Evolutionary conservation across 805 yeast genomes (phyloP), one percentile per base, ranked within the genome.

Genomic region (Ogataea philodendri): DNA sequence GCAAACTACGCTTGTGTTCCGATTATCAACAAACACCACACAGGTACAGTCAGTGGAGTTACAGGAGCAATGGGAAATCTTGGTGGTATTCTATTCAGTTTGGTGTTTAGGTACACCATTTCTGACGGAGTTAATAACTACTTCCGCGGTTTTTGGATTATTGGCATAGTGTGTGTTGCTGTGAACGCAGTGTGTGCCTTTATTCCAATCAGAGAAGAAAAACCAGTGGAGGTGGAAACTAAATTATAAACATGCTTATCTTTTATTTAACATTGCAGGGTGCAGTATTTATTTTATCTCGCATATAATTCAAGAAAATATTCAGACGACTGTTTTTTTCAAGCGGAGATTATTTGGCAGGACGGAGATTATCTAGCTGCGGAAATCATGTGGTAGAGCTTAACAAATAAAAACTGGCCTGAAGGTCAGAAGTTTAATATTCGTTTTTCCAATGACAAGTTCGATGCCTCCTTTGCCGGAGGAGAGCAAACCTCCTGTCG

Each of bases 1-100:
- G 67, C 67, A 9, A 57, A 59, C 32, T 62, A 56, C 42, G 49
- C 64, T 0, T 43, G 57, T 8, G 67, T 62, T 9, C 65, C 65
- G 3, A 60, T 59, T 30, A 50, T 60, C 19, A 58, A 60, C 35
- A 60, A 59, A 15, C 52, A 51, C 26, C 63, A 57, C 34, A 52
- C 61, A 10, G 67, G 67, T 32, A 53, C 60, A 29, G 63, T 62
- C n/a, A 50, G 64, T 14, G 67, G 67, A 17, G 44, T 52, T 3
- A 52, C 65, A 5, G 67, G 67, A 23, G 60, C 61, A 3, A 48
- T 59, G 30, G 67, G 67, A 13, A 62, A 62, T 33, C 18, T 59
- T 25, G 67, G 67, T 9, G 67, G 66, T 26, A 49, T 62, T 23
- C 31, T 62, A 26, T 61, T 61, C 35, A 51, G 63, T 16, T 46